A percentile compares a stretch with the other conserved stretches of the same genome.
phyloP scores from a whole-genome alignment of 2,329 filamentous ascomycete genomes.

The Mycosphaerella sp. region DNA sequence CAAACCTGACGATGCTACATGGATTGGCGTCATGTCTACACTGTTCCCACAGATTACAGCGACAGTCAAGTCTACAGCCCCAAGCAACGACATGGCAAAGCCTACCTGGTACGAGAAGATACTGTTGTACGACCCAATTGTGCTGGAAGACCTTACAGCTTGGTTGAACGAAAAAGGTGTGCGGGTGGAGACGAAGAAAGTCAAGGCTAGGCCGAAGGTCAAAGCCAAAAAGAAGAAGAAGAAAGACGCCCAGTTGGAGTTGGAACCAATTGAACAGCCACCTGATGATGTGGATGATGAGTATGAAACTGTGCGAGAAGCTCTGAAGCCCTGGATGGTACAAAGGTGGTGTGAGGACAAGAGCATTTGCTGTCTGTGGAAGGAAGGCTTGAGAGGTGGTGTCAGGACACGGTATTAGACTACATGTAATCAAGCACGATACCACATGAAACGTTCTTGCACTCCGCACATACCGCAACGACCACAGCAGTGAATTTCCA shows the following conservation, averaged over 20 bases:
- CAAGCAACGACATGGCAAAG: conserved; percentile 36
- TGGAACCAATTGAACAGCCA: conserved; percentile 54
- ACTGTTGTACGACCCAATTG: conserved; percentile 83
- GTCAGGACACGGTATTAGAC: conserved; percentile 31
- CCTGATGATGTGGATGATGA: conserved; percentile 7
- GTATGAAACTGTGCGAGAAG: conserved; percentile 25
- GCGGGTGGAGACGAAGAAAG: conserved; percentile 16
- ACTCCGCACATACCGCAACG: not conserved
- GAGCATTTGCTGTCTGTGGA: conserved; percentile 78
- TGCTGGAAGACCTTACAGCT: conserved; percentile 73
- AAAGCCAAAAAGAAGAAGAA: conserved; percentile 33
- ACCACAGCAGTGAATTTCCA: not conserved
- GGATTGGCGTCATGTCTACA: conserved; percentile 32
- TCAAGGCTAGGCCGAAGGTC: conserved; percentile 15
- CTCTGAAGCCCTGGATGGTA: conserved; percentile 52
- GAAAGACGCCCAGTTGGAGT: conserved; percentile 34
- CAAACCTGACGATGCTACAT: conserved; percentile 27
- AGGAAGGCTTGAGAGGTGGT: conserved; percentile 42
- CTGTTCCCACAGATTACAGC: conserved; percentile 46
- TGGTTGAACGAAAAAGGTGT: conserved; percentile 62
- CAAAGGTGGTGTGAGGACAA: conserved; percentile 87
- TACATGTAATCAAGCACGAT: not conserved
- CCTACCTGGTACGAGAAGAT: conserved; percentile 88
- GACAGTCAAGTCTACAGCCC: conserved; percentile 43
- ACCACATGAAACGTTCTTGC: not conserved